A percentile compares a stretch with the other conserved stretches of the same genome.
These are phyloP conservation scores for Trametes meyenii DNA, from an alignment of 768 basidiomycete species.

Conservation along the genomic window DNA sequence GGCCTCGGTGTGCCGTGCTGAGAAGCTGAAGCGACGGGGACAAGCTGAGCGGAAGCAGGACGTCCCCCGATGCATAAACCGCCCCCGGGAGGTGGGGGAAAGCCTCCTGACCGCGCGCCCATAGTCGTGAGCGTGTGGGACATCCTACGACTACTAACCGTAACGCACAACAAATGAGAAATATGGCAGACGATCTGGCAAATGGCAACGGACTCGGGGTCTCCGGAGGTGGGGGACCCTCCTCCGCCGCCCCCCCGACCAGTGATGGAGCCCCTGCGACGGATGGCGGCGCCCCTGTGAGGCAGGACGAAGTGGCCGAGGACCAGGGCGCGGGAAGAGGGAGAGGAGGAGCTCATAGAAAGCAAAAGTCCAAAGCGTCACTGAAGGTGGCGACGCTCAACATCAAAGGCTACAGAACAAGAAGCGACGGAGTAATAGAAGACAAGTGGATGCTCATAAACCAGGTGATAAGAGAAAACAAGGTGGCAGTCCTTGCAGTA, in stretches of 20 bases:
- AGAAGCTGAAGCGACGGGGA: neutral
- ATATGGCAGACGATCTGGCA: too few species aligned
- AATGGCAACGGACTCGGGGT: too few species aligned
- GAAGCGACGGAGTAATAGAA: neutral
- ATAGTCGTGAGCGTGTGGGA: too few species aligned
- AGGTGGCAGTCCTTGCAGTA: neutral
- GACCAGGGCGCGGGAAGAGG: neutral
- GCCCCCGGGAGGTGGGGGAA: neutral
- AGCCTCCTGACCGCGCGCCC: neutral
- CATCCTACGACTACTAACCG: too few species aligned
- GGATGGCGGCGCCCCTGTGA: neutral
- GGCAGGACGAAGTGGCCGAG: neutral
- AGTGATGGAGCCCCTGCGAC: too few species aligned
- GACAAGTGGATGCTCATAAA: neutral
- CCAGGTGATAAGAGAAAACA: neutral
- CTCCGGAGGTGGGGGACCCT: too few species aligned
- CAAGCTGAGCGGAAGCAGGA: neutral
- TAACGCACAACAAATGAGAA: too few species aligned
- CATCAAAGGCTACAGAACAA: neutral
- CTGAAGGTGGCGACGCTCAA: neutral
- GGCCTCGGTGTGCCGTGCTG: neutral
- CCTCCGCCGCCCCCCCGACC: too few species aligned
- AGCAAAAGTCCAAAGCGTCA: neutral
- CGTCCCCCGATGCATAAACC: neutral
- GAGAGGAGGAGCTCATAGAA: neutral